Conservation (phyloP, 257 asterid species). For the Solanum boliviense region DNA sequence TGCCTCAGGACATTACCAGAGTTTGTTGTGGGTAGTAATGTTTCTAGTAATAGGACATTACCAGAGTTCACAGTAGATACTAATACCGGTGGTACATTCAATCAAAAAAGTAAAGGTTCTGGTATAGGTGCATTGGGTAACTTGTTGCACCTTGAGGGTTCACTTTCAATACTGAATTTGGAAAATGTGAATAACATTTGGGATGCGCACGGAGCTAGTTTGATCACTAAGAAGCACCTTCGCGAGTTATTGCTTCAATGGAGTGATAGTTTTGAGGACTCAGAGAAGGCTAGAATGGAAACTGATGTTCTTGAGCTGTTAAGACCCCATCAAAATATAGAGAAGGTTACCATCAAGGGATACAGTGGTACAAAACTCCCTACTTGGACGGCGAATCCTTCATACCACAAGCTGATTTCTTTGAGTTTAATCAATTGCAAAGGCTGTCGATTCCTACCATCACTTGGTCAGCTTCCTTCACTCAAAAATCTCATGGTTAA, state of each 20-base stretch:
- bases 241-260: slow-evolving; percentile 19
- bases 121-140: slow-evolving; percentile 24
- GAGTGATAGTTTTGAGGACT: slow-evolving; percentile 21
- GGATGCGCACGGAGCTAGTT: slow-evolving; percentile 37
- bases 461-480: slow-evolving; percentile 28
- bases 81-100: not conserved
- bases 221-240: slow-evolving; percentile 14
- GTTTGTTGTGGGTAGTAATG: slow-evolving; percentile 20
- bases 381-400: slow-evolving; percentile 29
- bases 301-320: slow-evolving; percentile 31
- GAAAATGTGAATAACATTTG: slow-evolving; percentile 24
- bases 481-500: slow-evolving; percentile 21
- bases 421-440: slow-evolving; percentile 27
- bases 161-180: slow-evolving; percentile 25
- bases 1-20: slow-evolving; percentile 23
- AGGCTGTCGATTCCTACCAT: slow-evolving; percentile 28
- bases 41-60: not conserved
- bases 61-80: not conserved
- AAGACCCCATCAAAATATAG: slow-evolving; percentile 30
- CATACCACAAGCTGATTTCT: slow-evolving; percentile 20
- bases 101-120: not conserved
- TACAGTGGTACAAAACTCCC: slow-evolving; percentile 28
- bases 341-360: slow-evolving; percentile 14
- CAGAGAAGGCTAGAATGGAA: slow-evolving; percentile 15
- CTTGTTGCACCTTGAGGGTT: slow-evolving; percentile 29